These are phyloP conservation scores for Ulvella scutata DNA, from an alignment of 139 green algal genomes.

Conservation along the genomic window DNA sequence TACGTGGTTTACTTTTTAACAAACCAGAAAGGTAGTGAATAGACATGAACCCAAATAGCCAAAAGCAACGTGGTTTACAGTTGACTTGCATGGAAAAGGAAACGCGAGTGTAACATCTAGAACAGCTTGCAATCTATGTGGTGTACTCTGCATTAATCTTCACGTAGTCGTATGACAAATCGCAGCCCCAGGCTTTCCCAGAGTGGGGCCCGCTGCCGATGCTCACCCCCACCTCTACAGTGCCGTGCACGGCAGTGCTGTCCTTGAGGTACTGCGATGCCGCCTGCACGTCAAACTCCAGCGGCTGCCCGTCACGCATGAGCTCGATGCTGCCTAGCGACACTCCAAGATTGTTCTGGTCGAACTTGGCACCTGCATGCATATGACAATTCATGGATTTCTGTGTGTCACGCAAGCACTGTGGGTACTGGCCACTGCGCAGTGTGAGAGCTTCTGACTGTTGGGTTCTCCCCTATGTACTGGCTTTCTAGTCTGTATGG, in stretches of 20 bases:
- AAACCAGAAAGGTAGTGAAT: too few species aligned
- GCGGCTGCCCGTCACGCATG: conserved; percentile 87
- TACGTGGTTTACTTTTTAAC: too few species aligned
- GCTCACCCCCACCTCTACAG: conserved; percentile 47
- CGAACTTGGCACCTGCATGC: conserved; percentile 71
- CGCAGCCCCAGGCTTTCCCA: conserved; percentile 61
- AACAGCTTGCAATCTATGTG: too few species aligned
- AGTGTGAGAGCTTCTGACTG: too few species aligned
- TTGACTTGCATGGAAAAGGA: too few species aligned
- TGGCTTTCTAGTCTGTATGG: too few species aligned
- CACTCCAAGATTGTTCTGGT: conserved; percentile 65
- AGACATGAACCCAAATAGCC: too few species aligned
- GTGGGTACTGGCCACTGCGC: too few species aligned
- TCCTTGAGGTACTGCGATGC: conserved; percentile 85
- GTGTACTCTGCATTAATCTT: conserved; percentile 90
- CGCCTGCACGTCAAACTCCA: conserved; percentile 71
- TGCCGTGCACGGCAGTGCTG: conserved; percentile 53
- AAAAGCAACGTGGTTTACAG: too few species aligned
- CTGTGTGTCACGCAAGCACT: neutral
- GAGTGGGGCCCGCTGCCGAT: conserved; percentile 12
- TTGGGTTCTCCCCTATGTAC: too few species aligned
- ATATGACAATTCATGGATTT: neutral
- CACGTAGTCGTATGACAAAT: conserved; percentile 90
- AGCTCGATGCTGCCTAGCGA: conserved; percentile 59
- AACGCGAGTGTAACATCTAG: conserved; percentile 11